Evolutionary conservation across 192 early-diverging fungal genomes (phyloP).

Genomic region (Gaertneriomyces sp.): DNA sequence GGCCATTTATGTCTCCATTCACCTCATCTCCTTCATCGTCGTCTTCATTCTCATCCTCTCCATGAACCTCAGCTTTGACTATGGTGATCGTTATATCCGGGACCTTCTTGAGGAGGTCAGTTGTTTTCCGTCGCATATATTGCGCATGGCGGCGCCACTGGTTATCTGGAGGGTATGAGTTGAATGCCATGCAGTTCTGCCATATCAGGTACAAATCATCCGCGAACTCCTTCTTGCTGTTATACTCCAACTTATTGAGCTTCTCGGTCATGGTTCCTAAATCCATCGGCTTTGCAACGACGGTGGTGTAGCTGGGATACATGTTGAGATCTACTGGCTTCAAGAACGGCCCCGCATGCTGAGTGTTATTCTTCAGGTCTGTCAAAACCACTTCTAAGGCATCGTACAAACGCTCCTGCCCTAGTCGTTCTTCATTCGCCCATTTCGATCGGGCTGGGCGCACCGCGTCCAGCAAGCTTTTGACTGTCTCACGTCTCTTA

Average conservation of each 20-base stretch:
- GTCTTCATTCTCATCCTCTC: slow-evolving; percentile 18
- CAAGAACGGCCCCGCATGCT: slow-evolving; percentile 51
- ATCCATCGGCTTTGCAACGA: slow-evolving; percentile 96
- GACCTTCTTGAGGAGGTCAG: slow-evolving; percentile 70
- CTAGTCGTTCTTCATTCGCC: slow-evolving; percentile 51
- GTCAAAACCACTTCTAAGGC: slow-evolving; percentile 79
- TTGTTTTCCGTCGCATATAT: slow-evolving; percentile 74
- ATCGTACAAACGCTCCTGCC: slow-evolving; percentile 90
- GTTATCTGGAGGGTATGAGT: slow-evolving; percentile 76
- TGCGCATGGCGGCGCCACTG: slow-evolving; percentile 81
- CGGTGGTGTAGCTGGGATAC: slow-evolving; percentile 29
- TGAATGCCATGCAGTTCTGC: slow-evolving; percentile 88
- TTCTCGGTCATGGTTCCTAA: slow-evolving; percentile 86
- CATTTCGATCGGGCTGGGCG: slow-evolving; percentile 82
- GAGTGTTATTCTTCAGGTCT: slow-evolving; percentile 72
- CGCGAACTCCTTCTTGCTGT: slow-evolving; percentile 81
- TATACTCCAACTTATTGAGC: slow-evolving; percentile 73
- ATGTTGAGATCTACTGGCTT: slow-evolving; percentile 40
- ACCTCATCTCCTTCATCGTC: slow-evolving; percentile 25
- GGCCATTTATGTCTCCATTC: background rate
- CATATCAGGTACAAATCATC: slow-evolving; percentile 89
- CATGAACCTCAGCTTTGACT: background rate
- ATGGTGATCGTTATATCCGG: slow-evolving; percentile 76
- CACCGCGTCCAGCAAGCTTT: slow-evolving; percentile 70
- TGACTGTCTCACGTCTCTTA: slow-evolving; percentile 53